Conservation (phyloP, 2,329 filamentous ascomycete genomes). For the Hypoxylon sp. region DNA sequence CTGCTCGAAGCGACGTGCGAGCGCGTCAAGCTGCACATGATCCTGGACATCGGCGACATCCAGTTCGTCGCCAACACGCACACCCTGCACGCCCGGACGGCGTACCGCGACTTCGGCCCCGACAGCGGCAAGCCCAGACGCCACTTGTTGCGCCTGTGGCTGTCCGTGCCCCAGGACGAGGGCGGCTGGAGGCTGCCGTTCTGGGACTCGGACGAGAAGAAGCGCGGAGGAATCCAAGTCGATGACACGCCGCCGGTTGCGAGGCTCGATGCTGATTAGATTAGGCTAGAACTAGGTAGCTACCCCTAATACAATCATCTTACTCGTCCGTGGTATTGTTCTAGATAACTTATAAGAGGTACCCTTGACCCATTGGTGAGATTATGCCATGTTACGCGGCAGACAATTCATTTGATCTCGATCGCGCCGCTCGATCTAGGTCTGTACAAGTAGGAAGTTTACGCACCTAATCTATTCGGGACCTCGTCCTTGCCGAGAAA, state of each 20-base stretch:
- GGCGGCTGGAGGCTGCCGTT: conserved; percentile 90
- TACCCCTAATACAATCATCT: background rate
- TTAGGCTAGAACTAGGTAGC: conserved; percentile 8
- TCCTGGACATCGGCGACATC: conserved; percentile 88
- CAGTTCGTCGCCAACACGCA: conserved; percentile 88
- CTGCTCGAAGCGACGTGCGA: conserved; percentile 84
- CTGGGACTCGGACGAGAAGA: conserved; percentile 85
- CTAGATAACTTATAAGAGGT: background rate
- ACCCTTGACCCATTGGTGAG: conserved; percentile 6
- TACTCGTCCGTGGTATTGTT: background rate
- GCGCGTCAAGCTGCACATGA: conserved; percentile 83
- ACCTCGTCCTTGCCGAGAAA: no score
- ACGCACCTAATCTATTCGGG: no score
- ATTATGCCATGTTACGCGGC: background rate
- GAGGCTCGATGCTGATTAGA: conserved; percentile 82
- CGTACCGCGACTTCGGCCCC: conserved; percentile 77
- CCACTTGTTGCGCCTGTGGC: conserved; percentile 87
- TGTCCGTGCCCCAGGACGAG: conserved; percentile 84
- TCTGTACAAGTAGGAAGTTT: no score
- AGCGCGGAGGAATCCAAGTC: conserved; percentile 90
- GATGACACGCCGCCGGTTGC: conserved; percentile 82
- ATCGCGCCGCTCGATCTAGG: no score
- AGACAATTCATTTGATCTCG: background rate
- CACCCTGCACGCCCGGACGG: conserved; percentile 84
- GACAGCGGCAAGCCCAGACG: conserved; percentile 76